Evolutionary conservation across 192 early-diverging fungal genomes (phyloP), one percentile per base, ranked within the genome.

Genomic region (Backusella macrospora): DNA sequence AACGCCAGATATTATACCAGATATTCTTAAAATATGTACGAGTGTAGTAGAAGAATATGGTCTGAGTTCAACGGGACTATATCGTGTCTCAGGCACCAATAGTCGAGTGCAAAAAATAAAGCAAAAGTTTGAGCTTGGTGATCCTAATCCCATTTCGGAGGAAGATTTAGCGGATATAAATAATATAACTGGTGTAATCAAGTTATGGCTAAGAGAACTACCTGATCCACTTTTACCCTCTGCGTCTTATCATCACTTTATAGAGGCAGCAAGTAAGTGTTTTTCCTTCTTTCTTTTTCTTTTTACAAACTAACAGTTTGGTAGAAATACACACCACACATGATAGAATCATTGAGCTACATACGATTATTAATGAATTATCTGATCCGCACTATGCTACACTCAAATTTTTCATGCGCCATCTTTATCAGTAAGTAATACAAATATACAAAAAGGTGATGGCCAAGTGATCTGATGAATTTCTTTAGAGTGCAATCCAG

Each of bases 171-270:
- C 82, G 5, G 96, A 98, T 72, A 90, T 99, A 46, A 92, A 96
- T 76, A 92, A 90, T 71, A 84, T 97, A 6, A 81, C 94, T 18
- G 88, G 94, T 67, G 89, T 94, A 34, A 79, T 99, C 8, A 99
- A 99, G 76, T 84, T 96, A 63, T 99, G 93, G 87, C 92, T 99
- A 73, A 86, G 96, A 38, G 96, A 98, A 77, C 77, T 99, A 13
- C 94, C 96, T 3, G 94, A 96, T 65, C 92, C 95, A 4, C 78
- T 98, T 0, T 85, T 99, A 69, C 93, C 96, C 67, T 79, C 82
- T 55, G 65, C 68, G 8, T 80, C 86, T 73, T 96, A 92, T 71
- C 82, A 85, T 13, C 78, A 88, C 21, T 88, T 96, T 29, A 81
- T 95, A 43, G 89, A 89, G 38, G 92, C 93, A 4, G 88, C 92